Percentiles rank a stretch among this genome's conserved stretches.
Evolutionary conservation across 176 grass and related monocot species (phyloP).

Genomic region (Zea luxurians): DNA sequence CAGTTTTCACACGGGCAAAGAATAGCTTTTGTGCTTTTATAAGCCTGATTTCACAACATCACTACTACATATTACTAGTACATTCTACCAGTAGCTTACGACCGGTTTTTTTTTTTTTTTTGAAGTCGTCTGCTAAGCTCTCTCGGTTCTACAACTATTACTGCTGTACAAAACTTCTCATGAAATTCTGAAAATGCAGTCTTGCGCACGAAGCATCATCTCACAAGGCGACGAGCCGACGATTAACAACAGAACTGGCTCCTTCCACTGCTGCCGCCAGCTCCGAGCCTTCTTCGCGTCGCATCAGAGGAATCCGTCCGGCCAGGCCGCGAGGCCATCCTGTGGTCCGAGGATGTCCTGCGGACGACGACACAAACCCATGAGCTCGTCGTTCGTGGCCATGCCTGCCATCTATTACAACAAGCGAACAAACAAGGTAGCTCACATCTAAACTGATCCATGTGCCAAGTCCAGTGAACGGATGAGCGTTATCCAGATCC

Average conservation of each 20-base stretch:
- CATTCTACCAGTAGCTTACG: no score
- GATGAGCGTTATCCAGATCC: conserved; percentile 8
- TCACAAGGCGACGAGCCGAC: neutral
- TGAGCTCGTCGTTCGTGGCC: neutral
- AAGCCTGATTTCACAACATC: no score
- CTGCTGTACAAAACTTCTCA: conserved; percentile 4
- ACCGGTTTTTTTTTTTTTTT: no score
- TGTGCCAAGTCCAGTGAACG: conserved; percentile 30
- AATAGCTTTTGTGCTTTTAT: no score
- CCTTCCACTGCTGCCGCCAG: neutral
- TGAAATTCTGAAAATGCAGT: neutral
- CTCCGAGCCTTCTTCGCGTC: neutral
- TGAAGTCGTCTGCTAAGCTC: neutral
- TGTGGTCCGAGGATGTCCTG: conserved; percentile 61
- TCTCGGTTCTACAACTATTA: neutral
- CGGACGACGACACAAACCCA: neutral
- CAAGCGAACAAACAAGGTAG: neutral
- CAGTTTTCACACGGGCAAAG: no score
- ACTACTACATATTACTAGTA: no score
- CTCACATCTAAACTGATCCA: conserved; percentile 52
- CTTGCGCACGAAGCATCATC: neutral
- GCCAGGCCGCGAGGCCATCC: conserved; percentile 41
- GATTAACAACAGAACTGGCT: conserved; percentile 2
- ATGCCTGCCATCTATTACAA: neutral
- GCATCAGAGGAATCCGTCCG: conserved; percentile 3